phyloP scores from a whole-genome alignment of 2,329 filamentous ascomycete species.

The Allantophomopsis cytisporea region DNA sequence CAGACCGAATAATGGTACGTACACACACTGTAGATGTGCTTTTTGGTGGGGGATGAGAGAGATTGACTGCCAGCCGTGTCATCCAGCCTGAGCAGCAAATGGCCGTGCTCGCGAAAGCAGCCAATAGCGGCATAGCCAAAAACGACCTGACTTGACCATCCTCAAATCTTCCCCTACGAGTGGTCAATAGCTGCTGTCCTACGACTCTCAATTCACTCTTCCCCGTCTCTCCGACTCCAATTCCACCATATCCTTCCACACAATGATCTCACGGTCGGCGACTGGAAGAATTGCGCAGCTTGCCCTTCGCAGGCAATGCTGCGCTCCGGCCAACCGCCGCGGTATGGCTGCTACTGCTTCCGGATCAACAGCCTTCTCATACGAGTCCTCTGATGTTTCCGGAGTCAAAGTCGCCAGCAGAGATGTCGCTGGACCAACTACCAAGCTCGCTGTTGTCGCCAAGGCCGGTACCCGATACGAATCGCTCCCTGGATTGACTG shows the following conservation, averaged over 20 bases:
- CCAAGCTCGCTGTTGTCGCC: slow-evolving; percentile 80
- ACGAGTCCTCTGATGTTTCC: slow-evolving; percentile 73
- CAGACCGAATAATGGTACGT: no score
- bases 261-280: slow-evolving; percentile 56
- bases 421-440: slow-evolving; percentile 78
- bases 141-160: not conserved
- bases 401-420: slow-evolving; percentile 89
- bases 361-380: slow-evolving; percentile 66
- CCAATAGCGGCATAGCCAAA: no score
- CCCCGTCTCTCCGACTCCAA: slow-evolving; percentile 8
- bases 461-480: slow-evolving; percentile 94
- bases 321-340: slow-evolving; percentile 37
- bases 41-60: no score
- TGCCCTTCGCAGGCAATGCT: slow-evolving; percentile 44
- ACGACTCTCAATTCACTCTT: no score
- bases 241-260: slow-evolving; percentile 32
- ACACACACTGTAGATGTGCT: no score
- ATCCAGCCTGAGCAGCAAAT: no score
- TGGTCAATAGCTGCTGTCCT: no score
- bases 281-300: slow-evolving; percentile 50
- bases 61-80: no score
- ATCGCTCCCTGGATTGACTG: slow-evolving; percentile 75
- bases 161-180: slow-evolving; percentile 18
- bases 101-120: no score
- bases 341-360: slow-evolving; percentile 50